Base-by-base conservation (phyloP, 169 alveolate genomes). In the Cryptosporidium canis region DNA sequence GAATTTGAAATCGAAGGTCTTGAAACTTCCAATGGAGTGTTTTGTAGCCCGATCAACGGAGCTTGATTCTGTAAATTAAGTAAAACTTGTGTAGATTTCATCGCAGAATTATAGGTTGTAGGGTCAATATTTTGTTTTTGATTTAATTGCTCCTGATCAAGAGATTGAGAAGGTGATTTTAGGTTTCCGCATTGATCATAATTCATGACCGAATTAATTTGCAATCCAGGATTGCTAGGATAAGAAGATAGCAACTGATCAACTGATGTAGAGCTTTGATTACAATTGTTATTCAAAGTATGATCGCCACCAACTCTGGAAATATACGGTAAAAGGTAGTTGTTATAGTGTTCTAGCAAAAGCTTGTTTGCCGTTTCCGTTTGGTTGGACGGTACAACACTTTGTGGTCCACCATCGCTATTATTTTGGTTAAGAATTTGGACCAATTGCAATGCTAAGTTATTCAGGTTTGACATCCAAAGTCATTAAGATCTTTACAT, bases 401-500 rank as follows among this genome's bases (percentile, higher is more conserved):
- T 51, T 51, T 71, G 66, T 24, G 64, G 66, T 55, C 70, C 67
- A 71, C 85, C 67, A 16, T 71, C 85, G 35, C 64, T 48, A 33
- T 18, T 35, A 51, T 71, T 39, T 35, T 71, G 85, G 67, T 71
- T 71, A 58, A 71, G 85, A 37, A 71, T 71, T 55, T 71, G 85
- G 67, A 58, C 85, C 85, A 71, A 71, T 71, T 71, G 85, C 85
- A 71, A 71, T 29, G 85, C 85, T 71, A 71, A 35, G 64, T 71
- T 71, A 71, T 71, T 71, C 85, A 71, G 33, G 85, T 51, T 71
- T 71, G 85, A 71, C 85, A 71, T 71, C 85, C 85, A 71, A 71
- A 51, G 44, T 31, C 85, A 33, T 71, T 41, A 71, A 71, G 85
- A 71, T 71, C 85, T 71, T 71, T 71, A n/a, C 85, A 71, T 71